phyloP scores from a whole-genome alignment of 306 rosid genomes.

The Prunus salicina region DNA sequence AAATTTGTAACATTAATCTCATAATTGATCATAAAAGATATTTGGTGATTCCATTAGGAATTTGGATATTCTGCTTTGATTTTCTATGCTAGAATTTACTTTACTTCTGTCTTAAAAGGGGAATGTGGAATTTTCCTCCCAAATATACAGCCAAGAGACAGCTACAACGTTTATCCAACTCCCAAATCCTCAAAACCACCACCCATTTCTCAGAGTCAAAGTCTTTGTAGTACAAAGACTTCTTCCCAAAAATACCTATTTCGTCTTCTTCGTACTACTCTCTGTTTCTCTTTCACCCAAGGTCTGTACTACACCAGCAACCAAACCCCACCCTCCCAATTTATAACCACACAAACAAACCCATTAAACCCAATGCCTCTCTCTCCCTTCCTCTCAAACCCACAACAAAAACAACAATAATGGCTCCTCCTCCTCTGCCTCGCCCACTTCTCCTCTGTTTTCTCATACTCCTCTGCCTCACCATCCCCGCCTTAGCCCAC shows the following conservation, averaged over 20 bases:
- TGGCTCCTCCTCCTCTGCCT: background rate
- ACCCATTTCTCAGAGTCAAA: background rate
- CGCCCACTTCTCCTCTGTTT: background rate
- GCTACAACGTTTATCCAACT: background rate
- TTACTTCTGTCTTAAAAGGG: rapidly evolving
- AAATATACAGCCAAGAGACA: background rate
- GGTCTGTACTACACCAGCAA: background rate
- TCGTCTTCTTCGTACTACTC: background rate
- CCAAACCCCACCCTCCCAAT: background rate
- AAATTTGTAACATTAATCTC: too few relatives aligned
- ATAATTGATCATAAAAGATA: too few relatives aligned
- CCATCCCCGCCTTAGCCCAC: conserved; percentile 49
- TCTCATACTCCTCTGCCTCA: conserved; percentile 28
- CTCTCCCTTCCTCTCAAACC: background rate
- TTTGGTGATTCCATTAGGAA: too few relatives aligned
- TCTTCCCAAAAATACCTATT: background rate
- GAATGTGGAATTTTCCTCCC: background rate
- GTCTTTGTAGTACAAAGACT: background rate
- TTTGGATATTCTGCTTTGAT: too few relatives aligned
- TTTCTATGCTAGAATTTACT: too few relatives aligned
- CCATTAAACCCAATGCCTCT: background rate
- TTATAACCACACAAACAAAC: background rate
- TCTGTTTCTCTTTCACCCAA: background rate
- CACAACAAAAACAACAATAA: background rate
- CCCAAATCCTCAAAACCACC: background rate